A percentile compares a stretch with the other conserved stretches of the same genome.
phyloP scores from a whole-genome alignment of 208 protist genomes.

The Crithidia expoeki region DNA sequence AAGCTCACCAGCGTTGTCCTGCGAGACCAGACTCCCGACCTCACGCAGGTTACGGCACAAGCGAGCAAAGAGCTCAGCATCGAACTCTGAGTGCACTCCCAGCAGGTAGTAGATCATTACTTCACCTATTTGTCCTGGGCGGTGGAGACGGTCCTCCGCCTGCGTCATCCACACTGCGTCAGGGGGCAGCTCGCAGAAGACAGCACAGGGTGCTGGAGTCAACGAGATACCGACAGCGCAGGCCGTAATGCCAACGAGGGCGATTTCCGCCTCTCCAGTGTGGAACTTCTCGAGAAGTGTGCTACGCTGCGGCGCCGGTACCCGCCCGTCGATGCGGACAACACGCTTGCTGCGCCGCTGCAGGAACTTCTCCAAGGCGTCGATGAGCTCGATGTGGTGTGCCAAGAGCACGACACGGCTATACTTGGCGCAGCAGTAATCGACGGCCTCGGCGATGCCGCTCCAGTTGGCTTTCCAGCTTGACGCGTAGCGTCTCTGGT shows the following conservation, averaged over 20 bases:
- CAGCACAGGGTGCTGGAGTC: conserved; percentile 59
- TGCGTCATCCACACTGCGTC: conserved; percentile 80
- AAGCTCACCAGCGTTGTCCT: conserved; percentile 7
- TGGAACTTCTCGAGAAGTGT: conserved; percentile 51
- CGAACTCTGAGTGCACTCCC: conserved; percentile 63
- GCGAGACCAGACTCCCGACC: conserved; percentile 20
- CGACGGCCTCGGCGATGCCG: conserved; percentile 67
- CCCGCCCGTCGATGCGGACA: conserved; percentile 72
- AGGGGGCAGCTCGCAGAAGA: conserved; percentile 88
- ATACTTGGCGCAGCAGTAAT: conserved; percentile 61
- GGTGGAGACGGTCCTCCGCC: conserved; percentile 86
- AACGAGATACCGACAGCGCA: conserved; percentile 81
- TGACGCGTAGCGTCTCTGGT: conserved; percentile 65
- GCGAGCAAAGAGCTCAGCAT: conserved; percentile 61
- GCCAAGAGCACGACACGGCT: conserved; percentile 73
- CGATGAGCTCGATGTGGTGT: conserved; percentile 75
- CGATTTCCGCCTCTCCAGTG: conserved; percentile 40
- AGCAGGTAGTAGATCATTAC: conserved; percentile 75
- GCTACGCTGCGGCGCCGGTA: conserved; percentile 39
- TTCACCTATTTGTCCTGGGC: conserved; percentile 55
- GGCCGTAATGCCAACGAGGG: conserved; percentile 78
- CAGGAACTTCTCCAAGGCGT: conserved; percentile 40
- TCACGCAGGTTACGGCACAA: conserved; percentile 42
- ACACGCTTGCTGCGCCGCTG: conserved; percentile 29
- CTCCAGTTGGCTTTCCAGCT: conserved; percentile 59